Base-by-base conservation (phyloP, 1,284 basidiomycete genomes). In the Inonotus hispidus region DNA sequence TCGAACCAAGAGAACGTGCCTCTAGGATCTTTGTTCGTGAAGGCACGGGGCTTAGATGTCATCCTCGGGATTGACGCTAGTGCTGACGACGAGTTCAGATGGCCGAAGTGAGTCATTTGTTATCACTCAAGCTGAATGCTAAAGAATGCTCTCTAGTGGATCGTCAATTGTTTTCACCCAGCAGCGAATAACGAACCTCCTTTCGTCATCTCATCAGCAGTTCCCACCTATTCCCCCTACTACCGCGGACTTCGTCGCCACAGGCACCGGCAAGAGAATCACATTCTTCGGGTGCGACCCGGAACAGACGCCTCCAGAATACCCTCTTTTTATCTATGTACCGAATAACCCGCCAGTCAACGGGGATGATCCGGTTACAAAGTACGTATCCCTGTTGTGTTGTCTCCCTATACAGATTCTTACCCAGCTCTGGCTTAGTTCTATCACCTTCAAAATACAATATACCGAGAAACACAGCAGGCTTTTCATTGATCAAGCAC, bases 211-310 rank as follows among this genome's bases (percentile, higher is more conserved):
- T 0, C 86, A 87, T 68, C 82, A 85, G 63, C 69, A 69, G 27
- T 84, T 88, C 68, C 87, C 87, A 13, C 82, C 83, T 1, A 79
- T 87, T 53, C 87, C 86, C n/a, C 67, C 71, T 1, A 76, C 72
- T 14, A 65, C 76, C 0, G 75, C 78, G 14, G 81, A 79, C 5
- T 90, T 90, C 67, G 68, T 89, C 53, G 73, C 75, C 13, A 80
- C 79, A 7, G 90, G 90, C 14, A 76, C 88, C 10, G 88, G 86
- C 70, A 77, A 77, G 43, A 80, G 89, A 19, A 82, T 89, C 5
- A 86, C 86, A 0, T 91, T 92, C 72, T 92, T 91, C 72, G 90
- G 90, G 0, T 92, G 89, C 68, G 73, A 85, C 67, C 83, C 84
- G 11, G 16, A 43, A 21, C 70, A 76, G 59, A 72, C 46, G 11